Evolutionary conservation across 2,329 filamentous ascomycete genomes (phyloP).

Genomic region (Fusarium camptoceras): DNA sequence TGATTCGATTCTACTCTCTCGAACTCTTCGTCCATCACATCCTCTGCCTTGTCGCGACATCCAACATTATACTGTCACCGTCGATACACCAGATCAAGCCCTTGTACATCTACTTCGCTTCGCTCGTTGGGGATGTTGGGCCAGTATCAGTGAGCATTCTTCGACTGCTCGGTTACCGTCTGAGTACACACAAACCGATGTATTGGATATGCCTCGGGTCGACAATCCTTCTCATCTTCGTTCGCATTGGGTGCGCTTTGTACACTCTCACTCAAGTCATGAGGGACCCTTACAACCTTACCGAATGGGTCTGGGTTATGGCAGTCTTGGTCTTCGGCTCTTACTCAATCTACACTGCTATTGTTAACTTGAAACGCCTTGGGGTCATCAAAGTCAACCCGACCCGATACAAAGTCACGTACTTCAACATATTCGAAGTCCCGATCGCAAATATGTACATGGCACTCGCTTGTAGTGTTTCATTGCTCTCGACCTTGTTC

Average conservation of each 20-base stretch:
- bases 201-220: slow-evolving; percentile 28
- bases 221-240: slow-evolving; percentile 22
- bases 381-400: slow-evolving; percentile 26
- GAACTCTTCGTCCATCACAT: slow-evolving; percentile 46
- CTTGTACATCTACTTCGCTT: slow-evolving; percentile 43
- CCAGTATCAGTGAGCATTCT: slow-evolving; percentile 36
- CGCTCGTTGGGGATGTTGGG: slow-evolving; percentile 43
- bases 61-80: slow-evolving; percentile 40
- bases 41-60: slow-evolving; percentile 37
- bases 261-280: slow-evolving; percentile 36
- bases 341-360: slow-evolving; percentile 32
- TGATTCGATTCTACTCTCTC: slow-evolving; percentile 22
- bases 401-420: slow-evolving; percentile 14
- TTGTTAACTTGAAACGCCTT: slow-evolving; percentile 36
- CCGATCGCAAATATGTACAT: slow-evolving; percentile 36
- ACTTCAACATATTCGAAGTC: slow-evolving; percentile 12
- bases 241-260: slow-evolving; percentile 32
- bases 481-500: slow-evolving; percentile 32
- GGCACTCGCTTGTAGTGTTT: slow-evolving; percentile 24
- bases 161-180: slow-evolving; percentile 29
- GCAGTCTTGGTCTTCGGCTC: slow-evolving; percentile 39
- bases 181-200: slow-evolving; percentile 31
- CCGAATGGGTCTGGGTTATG: slow-evolving; percentile 41
- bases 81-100: slow-evolving; percentile 44
- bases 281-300: slow-evolving; percentile 32